Base-by-base conservation (phyloP, 768 basidiomycete genomes). In the Mrakia blollopis region DNA sequence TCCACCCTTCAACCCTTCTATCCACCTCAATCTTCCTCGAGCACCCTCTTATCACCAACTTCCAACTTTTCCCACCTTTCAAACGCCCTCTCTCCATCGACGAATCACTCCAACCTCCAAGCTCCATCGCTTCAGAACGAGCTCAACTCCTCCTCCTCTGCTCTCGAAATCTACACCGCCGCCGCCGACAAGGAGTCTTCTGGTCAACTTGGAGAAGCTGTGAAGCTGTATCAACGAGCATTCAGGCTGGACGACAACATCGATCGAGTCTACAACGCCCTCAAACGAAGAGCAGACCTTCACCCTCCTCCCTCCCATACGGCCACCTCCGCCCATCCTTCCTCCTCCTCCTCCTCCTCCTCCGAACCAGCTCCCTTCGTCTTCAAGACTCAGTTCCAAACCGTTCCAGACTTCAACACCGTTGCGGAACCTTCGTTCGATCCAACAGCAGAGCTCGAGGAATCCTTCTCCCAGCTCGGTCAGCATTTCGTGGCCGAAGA, bases 191-290 rank as follows among this genome's bases (percentile, higher is more conserved):
- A n/a, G 57, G 57, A 57, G n/a, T 9, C 25, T 2, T 57, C 57
- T 28, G 57, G 57, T 25, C 57, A 57, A 28, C 57, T 57, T 7
- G 57, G 57, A 28, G 57, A 57, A 14, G 75, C 75, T 28, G 68
- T 76, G 35, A 70, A 71, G 39, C 37, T 76, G 1, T 76, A 76
- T 50, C 25, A 35, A 25, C 57, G 69, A 30, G 75, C 75, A 1
- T 76, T 76, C 60, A 25, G 75, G 1, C 37, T 76, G n/a, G 54
- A 76, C 57, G 75, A 76, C 50, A 52, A 54, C 8, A 68, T 76
- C 41, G 75, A 76, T 57, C 52, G 39, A 21, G 39, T 23, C 11
- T 76, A 71, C 39, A 32, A 68, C 65, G 37, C 35, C 10, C 65
- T 68, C 37, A 68, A 68, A 37, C 65, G 65, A 23, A 13, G 65